Evolutionary conservation across 1,284 basidiomycete genomes (phyloP).

Genomic region (Violaceomyces palustris): DNA sequence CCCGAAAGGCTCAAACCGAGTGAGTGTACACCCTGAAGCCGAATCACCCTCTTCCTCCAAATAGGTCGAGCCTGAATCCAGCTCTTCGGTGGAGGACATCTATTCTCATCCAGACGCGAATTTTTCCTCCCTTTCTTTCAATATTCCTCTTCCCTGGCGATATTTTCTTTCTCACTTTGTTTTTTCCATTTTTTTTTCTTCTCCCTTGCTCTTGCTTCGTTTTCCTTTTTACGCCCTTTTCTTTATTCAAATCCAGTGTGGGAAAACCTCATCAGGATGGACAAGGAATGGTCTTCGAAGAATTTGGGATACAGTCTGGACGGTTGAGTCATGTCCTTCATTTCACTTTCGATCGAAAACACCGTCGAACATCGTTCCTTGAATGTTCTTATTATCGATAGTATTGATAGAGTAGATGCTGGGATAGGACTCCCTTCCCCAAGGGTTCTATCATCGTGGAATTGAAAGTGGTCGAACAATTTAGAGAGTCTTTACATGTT

Average conservation of each 20-base stretch:
- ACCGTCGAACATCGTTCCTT: background rate
- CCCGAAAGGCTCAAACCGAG: conserved; percentile 57
- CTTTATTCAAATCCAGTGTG: conserved; percentile 56
- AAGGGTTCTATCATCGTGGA: background rate
- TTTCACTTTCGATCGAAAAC: background rate
- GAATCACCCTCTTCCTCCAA: background rate
- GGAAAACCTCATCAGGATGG: conserved; percentile 62
- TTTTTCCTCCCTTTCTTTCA: background rate
- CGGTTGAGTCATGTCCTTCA: background rate
- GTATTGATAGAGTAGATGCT: background rate
- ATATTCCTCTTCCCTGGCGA: too few species aligned
- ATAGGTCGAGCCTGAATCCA: background rate
- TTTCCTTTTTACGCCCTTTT: background rate
- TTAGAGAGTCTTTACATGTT: too few species aligned
- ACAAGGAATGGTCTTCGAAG: conserved; percentile 55
- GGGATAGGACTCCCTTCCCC: background rate
- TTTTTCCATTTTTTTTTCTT: too few species aligned
- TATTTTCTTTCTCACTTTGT: too few species aligned
- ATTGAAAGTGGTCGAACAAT: background rate
- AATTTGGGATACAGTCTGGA: conserved; percentile 45
- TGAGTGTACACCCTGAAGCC: conserved; percentile 8
- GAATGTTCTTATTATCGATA: background rate
- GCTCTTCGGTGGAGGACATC: too few species aligned
- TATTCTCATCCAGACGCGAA: background rate
- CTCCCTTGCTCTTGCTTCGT: background rate